These are phyloP conservation scores for Phanerochaete carnosa DNA, from an alignment of 768 basidiomycete species.

Conservation along the genomic window DNA sequence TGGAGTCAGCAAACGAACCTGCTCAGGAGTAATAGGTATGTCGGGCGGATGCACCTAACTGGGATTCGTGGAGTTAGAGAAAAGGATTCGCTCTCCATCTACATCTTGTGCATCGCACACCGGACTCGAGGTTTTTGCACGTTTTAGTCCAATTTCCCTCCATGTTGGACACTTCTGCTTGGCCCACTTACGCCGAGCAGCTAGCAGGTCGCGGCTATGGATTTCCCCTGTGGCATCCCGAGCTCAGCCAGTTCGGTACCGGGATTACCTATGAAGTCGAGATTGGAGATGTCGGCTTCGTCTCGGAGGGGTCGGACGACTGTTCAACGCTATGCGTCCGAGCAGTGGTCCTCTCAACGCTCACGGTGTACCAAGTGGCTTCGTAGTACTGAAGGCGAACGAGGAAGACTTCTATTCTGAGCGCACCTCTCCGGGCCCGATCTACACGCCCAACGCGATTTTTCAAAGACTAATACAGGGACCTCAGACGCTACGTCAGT, in stretches of 20 bases:
- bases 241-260: conserved; percentile 1
- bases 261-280: conserved; percentile 13
- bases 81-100: too few species aligned
- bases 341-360: not conserved
- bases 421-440: not conserved
- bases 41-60: too few species aligned
- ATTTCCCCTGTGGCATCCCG: conserved; percentile 18
- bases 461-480: not conserved
- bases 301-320: conserved; percentile 12
- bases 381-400: not conserved
- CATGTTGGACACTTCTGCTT: too few species aligned
- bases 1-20: too few species aligned
- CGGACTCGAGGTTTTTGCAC: too few species aligned
- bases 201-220: conserved; percentile 10
- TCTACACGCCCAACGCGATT: not conserved
- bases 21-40: too few species aligned
- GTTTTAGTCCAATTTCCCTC: too few species aligned
- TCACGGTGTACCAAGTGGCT: not conserved
- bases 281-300: conserved; percentile 20
- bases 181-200: conserved; percentile 9
- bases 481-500: not conserved
- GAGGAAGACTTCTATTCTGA: not conserved
- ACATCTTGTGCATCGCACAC: too few species aligned
- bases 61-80: too few species aligned
- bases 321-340: conserved; percentile 13